Conservation (phyloP, 768 basidiomycete species). For the Hirschioporus abietinus region DNA sequence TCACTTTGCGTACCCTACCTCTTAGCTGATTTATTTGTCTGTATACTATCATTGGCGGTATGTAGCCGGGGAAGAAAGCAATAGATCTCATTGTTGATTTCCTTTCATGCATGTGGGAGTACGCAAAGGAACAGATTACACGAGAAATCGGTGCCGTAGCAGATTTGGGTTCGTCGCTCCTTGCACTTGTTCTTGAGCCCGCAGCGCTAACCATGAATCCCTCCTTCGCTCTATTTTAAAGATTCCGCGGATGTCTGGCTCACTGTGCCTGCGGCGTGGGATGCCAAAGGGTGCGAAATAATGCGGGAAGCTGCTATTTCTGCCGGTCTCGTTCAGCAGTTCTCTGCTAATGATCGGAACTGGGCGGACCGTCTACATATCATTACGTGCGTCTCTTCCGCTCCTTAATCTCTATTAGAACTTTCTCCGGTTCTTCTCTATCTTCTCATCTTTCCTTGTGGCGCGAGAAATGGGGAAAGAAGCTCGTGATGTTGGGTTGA, state of each 20-base stretch:
- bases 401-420: background rate
- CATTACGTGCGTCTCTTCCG: constrained; percentile 50
- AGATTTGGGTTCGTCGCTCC: constrained; percentile 59
- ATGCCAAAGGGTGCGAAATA: constrained; percentile 76
- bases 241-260: constrained; percentile 82
- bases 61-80: constrained; percentile 67
- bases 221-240: constrained; percentile 23
- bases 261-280: constrained; percentile 90
- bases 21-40: constrained; percentile 7
- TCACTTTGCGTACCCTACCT: constrained; percentile 6
- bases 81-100: constrained; percentile 82
- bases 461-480: background rate
- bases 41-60: constrained; percentile 6
- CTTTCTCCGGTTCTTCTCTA: constrained; percentile 5
- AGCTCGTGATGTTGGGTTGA: background rate
- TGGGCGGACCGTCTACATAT: constrained; percentile 83
- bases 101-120: constrained; percentile 78
- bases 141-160: constrained; percentile 82
- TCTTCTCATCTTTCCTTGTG: background rate
- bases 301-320: constrained; percentile 83
- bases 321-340: constrained; percentile 72
- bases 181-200: background rate
- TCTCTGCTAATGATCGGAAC: constrained; percentile 59
- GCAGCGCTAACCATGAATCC: background rate
- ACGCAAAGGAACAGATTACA: constrained; percentile 83